Evolutionary conservation across 179 eudicot species (phyloP).

Genomic region (Patellifolia procumbens): DNA sequence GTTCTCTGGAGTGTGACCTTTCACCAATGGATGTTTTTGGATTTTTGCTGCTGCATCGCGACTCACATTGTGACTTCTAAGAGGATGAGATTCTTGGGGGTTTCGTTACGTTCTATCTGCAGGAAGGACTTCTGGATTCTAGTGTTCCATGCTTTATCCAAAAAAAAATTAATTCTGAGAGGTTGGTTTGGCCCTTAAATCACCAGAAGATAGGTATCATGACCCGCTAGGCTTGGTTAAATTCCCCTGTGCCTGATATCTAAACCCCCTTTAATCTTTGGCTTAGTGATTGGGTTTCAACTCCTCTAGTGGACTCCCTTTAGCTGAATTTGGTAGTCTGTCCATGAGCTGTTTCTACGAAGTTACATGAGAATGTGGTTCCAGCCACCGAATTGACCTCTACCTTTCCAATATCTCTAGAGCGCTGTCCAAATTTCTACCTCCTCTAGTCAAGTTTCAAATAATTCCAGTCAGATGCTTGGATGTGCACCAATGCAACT

Average conservation of each 20-base stretch:
- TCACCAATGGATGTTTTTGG: background rate
- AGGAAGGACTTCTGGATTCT: too few species aligned
- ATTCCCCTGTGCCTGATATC: too few species aligned
- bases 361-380: background rate
- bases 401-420: background rate
- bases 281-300: too few species aligned
- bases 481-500: background rate
- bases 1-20: background rate
- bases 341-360: background rate
- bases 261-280: too few species aligned
- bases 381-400: background rate
- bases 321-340: too few species aligned
- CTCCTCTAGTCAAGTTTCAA: background rate
- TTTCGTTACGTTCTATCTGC: too few species aligned
- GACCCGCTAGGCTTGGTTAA: too few species aligned
- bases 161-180: too few species aligned
- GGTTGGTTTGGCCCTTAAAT: too few species aligned
- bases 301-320: too few species aligned
- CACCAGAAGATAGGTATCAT: too few species aligned
- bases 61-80: background rate
- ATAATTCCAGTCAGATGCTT: background rate
- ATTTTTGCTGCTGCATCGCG: background rate
- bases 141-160: too few species aligned
- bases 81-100: background rate
- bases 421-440: background rate